Evolutionary conservation across 331 rosid species (phyloP).

Genomic region (Arachis monticola): DNA sequence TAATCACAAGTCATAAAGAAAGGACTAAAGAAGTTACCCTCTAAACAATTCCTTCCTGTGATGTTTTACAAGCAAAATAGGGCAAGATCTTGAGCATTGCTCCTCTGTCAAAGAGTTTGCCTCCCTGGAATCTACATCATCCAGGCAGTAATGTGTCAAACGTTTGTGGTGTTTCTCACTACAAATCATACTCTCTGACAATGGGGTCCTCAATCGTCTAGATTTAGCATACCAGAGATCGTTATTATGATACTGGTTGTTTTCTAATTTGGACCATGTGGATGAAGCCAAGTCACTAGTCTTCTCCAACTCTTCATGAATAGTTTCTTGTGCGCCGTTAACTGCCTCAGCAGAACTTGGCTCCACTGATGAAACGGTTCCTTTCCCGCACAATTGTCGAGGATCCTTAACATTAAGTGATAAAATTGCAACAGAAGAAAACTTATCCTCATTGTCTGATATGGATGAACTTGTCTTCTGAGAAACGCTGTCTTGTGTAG

Average conservation of each 20-base stretch:
- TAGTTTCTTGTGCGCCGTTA: slow-evolving; percentile 43
- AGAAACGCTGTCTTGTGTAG: slow-evolving; percentile 42
- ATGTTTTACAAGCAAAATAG: slow-evolving; percentile 69
- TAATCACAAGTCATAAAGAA: background rate
- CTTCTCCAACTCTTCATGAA: slow-evolving; percentile 41
- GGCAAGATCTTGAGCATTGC: slow-evolving; percentile 70
- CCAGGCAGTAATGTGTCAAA: slow-evolving; percentile 62
- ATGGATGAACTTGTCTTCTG: slow-evolving; percentile 39
- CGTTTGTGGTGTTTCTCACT: slow-evolving; percentile 58
- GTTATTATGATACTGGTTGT: slow-evolving; percentile 24
- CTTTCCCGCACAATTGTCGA: slow-evolving; percentile 52
- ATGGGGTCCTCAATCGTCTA: slow-evolving; percentile 60
- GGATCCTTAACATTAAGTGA: slow-evolving; percentile 80
- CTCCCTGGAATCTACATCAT: slow-evolving; percentile 46
- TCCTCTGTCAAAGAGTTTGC: slow-evolving; percentile 45
- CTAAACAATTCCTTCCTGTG: slow-evolving; percentile 44
- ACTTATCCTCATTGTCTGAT: slow-evolving; percentile 48
- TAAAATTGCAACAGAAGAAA: slow-evolving; percentile 55
- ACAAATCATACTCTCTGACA: slow-evolving; percentile 64
- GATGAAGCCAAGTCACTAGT: slow-evolving; percentile 43
- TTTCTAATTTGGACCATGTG: slow-evolving; percentile 45
- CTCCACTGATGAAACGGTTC: slow-evolving; percentile 36
- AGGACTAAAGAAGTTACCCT: slow-evolving; percentile 51
- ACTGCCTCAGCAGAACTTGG: slow-evolving; percentile 43
- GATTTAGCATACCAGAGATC: slow-evolving; percentile 68